phyloP scores from a whole-genome alignment of 2,329 filamentous ascomycete species.

The Raffaelea ambrosiae region DNA sequence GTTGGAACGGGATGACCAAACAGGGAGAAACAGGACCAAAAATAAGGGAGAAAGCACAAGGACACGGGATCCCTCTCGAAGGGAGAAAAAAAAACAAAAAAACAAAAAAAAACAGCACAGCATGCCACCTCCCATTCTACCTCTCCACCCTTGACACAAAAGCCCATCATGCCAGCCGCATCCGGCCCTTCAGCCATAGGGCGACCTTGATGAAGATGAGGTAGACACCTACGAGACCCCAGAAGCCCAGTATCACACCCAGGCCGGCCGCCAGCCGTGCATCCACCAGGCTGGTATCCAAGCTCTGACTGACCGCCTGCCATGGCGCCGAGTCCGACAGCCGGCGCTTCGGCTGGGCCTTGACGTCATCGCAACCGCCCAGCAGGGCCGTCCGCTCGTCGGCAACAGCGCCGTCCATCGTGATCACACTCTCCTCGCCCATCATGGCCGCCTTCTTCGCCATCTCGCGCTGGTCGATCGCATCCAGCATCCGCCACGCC shows the following conservation, averaged over 20 bases:
- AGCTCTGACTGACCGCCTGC: conserved; percentile 30
- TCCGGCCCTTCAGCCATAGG: conserved; percentile 14
- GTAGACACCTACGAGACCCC: conserved; percentile 40
- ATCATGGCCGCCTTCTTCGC: conserved; percentile 16
- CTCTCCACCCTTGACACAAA: not conserved
- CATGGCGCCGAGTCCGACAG: conserved; percentile 23
- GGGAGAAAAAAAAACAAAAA: not conserved
- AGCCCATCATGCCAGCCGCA: conserved; percentile 6
- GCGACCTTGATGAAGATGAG: conserved; percentile 37
- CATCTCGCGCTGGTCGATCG: conserved; percentile 36
- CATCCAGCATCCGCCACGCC: conserved; percentile 52
- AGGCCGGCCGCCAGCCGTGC: conserved; percentile 36
- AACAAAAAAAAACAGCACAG: not conserved
- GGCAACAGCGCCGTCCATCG: not conserved
- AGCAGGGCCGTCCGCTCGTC: conserved; percentile 6
- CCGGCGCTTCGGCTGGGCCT: not conserved
- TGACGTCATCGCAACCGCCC: not conserved
- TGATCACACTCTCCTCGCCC: not conserved
- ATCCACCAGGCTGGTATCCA: conserved; percentile 32
- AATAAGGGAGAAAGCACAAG: too few relatives aligned
- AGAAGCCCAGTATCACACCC: conserved; percentile 37
- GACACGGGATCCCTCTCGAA: too few relatives aligned
- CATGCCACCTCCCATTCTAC: not conserved
- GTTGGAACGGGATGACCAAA: too few relatives aligned
- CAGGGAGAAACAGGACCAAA: too few relatives aligned